Percentiles rank a stretch among this genome's conserved stretches.
Evolutionary conservation across 495 filamentous ascomycete genomes (phyloP).

Genomic region (Neurospora terricola): DNA sequence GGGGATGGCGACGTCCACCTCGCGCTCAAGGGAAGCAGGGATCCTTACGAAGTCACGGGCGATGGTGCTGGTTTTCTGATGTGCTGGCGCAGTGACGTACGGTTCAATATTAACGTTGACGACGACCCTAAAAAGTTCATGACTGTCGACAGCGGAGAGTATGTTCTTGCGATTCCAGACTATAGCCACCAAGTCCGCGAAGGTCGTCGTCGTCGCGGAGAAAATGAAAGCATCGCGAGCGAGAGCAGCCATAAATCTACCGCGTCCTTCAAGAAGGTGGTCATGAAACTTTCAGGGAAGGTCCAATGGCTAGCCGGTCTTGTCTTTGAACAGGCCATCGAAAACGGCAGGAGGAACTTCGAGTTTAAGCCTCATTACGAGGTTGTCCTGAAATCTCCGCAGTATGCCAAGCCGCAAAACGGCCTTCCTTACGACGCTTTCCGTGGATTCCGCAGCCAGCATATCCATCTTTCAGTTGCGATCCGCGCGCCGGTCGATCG

Average conservation of each 20-base stretch:
- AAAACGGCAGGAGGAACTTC: slow-evolving; percentile 58
- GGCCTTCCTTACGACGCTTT: slow-evolving; percentile 76
- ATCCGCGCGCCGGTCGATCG: slow-evolving; percentile 72
- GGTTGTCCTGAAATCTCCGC: slow-evolving; percentile 72
- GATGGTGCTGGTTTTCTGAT: slow-evolving; percentile 91
- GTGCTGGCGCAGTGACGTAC: slow-evolving; percentile 92
- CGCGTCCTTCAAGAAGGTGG: slow-evolving; percentile 86
- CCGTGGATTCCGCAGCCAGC: slow-evolving; percentile 83
- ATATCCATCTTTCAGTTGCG: slow-evolving; percentile 89
- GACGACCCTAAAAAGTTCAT: slow-evolving; percentile 88
- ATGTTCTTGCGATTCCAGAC: slow-evolving; percentile 86
- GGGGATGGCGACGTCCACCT: slow-evolving; percentile 95
- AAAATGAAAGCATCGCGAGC: slow-evolving; percentile 53
- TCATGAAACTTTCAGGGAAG: slow-evolving; percentile 96
- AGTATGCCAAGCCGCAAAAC: slow-evolving; percentile 49
- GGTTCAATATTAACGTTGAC: slow-evolving; percentile 70
- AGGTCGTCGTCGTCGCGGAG: slow-evolving; percentile 44
- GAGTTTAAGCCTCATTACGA: slow-evolving; percentile 89
- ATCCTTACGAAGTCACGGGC: slow-evolving; percentile 88
- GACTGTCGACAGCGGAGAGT: slow-evolving; percentile 90
- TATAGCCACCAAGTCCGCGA: slow-evolving; percentile 80
- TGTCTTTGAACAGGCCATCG: slow-evolving; percentile 77
- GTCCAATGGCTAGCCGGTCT: slow-evolving; percentile 85
- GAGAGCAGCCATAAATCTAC: slow-evolving; percentile 59
- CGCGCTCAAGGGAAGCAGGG: slow-evolving; percentile 81